Evolutionary conservation across 169 alveolate species (phyloP).

Genomic region (Eimeria necatrix): DNA sequence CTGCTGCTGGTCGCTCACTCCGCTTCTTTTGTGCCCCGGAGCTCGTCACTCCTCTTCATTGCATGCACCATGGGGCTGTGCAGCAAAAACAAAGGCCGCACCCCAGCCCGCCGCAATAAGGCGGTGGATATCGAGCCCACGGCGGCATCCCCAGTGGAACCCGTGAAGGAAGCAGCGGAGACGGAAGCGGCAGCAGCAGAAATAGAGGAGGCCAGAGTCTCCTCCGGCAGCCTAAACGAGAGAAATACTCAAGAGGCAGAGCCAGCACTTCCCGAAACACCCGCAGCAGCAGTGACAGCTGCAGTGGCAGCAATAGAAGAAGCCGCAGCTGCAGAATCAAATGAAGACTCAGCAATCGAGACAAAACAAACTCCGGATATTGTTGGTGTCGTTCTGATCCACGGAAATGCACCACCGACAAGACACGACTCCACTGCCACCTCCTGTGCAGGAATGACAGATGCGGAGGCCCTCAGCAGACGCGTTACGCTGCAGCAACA

Average conservation of each 20-base stretch:
- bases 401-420: background rate
- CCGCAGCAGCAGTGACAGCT: background rate
- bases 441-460: conserved; percentile 30
- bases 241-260: background rate
- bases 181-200: background rate
- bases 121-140: background rate
- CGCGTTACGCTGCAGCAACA: background rate
- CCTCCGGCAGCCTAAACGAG: background rate
- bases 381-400: background rate
- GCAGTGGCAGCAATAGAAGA: background rate
- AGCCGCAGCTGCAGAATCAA: background rate
- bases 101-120: background rate
- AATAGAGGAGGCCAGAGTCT: background rate
- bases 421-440: background rate
- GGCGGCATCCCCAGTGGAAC: background rate
- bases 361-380: no score
- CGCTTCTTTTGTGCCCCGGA: no score
- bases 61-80: conserved; percentile 51
- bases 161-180: background rate
- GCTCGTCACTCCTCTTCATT: background rate
- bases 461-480: conserved; percentile 1
- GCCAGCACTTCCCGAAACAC: background rate
- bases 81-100: background rate
- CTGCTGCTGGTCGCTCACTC: no score
- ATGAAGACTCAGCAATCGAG: background rate